Base-by-base conservation (phyloP, 2,329 filamentous ascomycete species). In the Albifimbria verrucaria region DNA sequence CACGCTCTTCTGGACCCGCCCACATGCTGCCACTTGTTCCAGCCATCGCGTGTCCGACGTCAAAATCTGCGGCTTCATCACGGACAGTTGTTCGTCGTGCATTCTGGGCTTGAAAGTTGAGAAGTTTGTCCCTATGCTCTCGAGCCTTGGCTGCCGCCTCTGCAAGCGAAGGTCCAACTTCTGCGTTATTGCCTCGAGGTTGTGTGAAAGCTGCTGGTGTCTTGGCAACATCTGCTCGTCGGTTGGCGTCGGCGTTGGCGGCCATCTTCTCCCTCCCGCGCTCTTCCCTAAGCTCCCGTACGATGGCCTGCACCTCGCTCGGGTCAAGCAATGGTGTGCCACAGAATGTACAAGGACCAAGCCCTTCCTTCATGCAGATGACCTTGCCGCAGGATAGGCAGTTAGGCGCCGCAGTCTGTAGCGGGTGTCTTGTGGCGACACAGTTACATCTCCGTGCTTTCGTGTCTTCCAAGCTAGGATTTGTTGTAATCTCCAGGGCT, bases 291-390 rank as follows among this genome's bases (percentile, higher is more conserved):
- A 99, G 78, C 62, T 93, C 87, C 23, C 82, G 81, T 48, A 97
- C 88, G 83, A 99, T 96, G 28, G 82, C 84, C 63, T 95, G 88
- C 10, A 96, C 83, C 51, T 97, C 92, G 3, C 81, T 74, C 0
- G 82, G 68, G 25, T 80, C 86, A 7, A 99, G 75, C 0, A 99
- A 76, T 0, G 90, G 84, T 0, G 81, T 78, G 1, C 86, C 85
- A 73, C 94, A 99, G 65, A 90, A 97, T 0, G 93, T 97, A 69
- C 94, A 99, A 0, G 93, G 93, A 0, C 93, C 93, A 1, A 97
- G 78, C 0, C 94, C 94, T 71, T 99, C 92, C 64, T 94, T 92
- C 22, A 96, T 85, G 68, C 94, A 99, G 51, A 97, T 87, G 12
- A 99, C 91, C 68, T 97, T 97, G 54, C 94, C 94, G 63, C 94